Base-by-base conservation (phyloP, 371 early-diverging fungal species). In the Actinomucor elegans region DNA sequence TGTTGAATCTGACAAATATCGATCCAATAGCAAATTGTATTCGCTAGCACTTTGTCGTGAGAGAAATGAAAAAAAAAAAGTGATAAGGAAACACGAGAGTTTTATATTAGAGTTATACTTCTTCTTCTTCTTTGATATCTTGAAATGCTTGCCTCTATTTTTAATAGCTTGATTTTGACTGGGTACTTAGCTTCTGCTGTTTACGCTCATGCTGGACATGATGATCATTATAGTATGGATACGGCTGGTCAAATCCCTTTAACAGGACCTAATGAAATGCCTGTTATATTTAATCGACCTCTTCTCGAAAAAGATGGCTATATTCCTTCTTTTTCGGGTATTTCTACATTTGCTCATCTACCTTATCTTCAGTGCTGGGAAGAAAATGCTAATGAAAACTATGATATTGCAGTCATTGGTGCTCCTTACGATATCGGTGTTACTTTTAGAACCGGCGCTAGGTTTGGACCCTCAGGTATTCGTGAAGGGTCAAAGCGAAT, bases 391-490 rank as follows among this genome's bases (percentile, higher is more conserved):
- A 55, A 58, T 1, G 70, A 74, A 17, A 66, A 69, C 34, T 77
- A 75, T 55, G 77, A 76, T 46, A 73, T 78, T 49, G 77, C 77
- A 4, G 62, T 78, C 10, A 53, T 78, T 21, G 79, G 79, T 34
- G 66, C 69, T 32, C 77, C 77, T 17, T 77, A 71, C 52, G 77
- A 77, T 36, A 77, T 73, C 31, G 75, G 72, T 18, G 75, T 74
- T 8, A 76, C 69, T 12, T 78, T 69, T 33, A 60, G 77, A 36
- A 68, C 79, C 36, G 79, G 79, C 20, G 79, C 79, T 24, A 57
- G 79, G 21, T 78, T 78, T 59, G 79, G 79, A 28, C 79, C 79
- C 3, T 66, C 67, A 17, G 76, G 62, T 28, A 78, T 78, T 34
- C 73, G 79, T 24, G 66, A 72, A 53, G 74, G 74, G 1, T 69